Evolutionary conservation across 768 basidiomycete species (phyloP).

Genomic region (Hygrophoropsis aurantiaca): DNA sequence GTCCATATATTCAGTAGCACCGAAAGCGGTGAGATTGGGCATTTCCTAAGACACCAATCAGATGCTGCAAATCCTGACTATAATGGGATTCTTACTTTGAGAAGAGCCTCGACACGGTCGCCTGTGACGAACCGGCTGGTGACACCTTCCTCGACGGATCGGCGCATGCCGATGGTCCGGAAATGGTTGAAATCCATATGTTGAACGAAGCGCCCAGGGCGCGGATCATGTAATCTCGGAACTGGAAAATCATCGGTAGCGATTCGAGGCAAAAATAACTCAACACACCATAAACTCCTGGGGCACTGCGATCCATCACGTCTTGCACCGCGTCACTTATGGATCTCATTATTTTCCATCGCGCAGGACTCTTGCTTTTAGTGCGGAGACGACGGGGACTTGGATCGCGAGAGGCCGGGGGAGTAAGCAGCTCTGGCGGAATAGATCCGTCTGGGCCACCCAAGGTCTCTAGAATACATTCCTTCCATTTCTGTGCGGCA

Average conservation of each 20-base stretch:
- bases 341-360: constrained; percentile 79
- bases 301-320: constrained; percentile 59
- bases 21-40: constrained; percentile 82
- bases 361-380: constrained; percentile 78
- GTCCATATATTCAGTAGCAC: constrained; percentile 99
- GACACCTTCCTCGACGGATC: constrained; percentile 87
- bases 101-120: constrained; percentile 72
- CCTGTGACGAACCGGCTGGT: constrained; percentile 92
- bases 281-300: constrained; percentile 70
- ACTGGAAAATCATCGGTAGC: constrained; percentile 39
- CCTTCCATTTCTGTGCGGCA: constrained; percentile 52
- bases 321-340: constrained; percentile 79
- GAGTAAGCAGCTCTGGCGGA: constrained; percentile 73
- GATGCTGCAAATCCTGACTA: constrained; percentile 4
- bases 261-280: constrained; percentile 1
- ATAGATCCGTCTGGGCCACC: constrained; percentile 68
- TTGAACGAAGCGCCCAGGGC: constrained; percentile 77
- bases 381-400: constrained; percentile 74
- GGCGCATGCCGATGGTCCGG: constrained; percentile 93
- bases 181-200: constrained; percentile 96
- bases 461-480: constrained; percentile 57
- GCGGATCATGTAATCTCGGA: constrained; percentile 66
- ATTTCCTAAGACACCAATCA: constrained; percentile 59
- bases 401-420: constrained; percentile 79
- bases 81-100: constrained; percentile 54